phyloP scores from a whole-genome alignment of 1,284 basidiomycete genomes.

The Austroboletus niveus region DNA sequence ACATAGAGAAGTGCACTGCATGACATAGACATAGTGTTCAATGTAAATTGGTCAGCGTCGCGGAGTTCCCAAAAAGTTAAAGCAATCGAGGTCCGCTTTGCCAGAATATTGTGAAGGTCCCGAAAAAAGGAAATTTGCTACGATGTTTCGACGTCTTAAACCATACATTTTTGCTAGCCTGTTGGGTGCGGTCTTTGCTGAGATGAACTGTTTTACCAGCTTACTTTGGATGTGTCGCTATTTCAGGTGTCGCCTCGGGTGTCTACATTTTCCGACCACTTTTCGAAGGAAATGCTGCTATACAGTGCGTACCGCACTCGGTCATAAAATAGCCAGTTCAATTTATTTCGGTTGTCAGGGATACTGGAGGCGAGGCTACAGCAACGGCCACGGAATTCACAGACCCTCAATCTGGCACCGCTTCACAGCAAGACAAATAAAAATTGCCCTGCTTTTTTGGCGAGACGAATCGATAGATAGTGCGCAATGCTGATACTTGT shows the following conservation, averaged over 20 bases:
- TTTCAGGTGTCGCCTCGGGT: slow-evolving; percentile 56
- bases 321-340: neutral
- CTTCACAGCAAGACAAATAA: slow-evolving; percentile 13
- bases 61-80: slow-evolving; percentile 34
- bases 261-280: slow-evolving; percentile 59
- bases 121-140: slow-evolving; percentile 24
- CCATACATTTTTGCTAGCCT: slow-evolving; percentile 30
- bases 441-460: neutral
- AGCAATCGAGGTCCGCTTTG: neutral
- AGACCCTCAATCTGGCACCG: slow-evolving; percentile 3
- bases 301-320: slow-evolving; percentile 13
- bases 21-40: neutral
- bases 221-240: slow-evolving; percentile 4
- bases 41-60: slow-evolving; percentile 15
- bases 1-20: neutral
- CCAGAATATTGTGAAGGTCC: neutral
- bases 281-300: slow-evolving; percentile 21
- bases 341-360: slow-evolving; percentile 13
- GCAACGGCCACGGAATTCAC: neutral
- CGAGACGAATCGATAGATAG: neutral
- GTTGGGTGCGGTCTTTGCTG: slow-evolving; percentile 21
- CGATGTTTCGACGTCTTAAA: slow-evolving; percentile 29
- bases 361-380: slow-evolving; percentile 1
- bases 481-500: neutral
- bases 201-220: neutral